Conservation (phyloP, 257 asterid species). For the Linaria vulgaris region DNA sequence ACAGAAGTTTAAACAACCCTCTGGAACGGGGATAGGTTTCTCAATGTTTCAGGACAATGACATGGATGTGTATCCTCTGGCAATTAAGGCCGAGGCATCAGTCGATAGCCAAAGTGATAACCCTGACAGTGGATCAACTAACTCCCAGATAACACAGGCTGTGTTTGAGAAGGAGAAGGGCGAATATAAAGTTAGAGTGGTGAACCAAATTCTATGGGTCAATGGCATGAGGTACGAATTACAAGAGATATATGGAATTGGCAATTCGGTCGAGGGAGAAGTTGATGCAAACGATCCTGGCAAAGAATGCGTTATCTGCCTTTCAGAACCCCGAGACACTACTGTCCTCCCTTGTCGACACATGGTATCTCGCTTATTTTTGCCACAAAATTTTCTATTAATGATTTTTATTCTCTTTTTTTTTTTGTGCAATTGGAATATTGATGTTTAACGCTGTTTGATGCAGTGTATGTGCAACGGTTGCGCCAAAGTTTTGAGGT, state of each 20-base stretch:
- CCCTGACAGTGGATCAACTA: conserved; percentile 41
- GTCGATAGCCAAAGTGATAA: conserved; percentile 36
- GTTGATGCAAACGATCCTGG: conserved; percentile 74
- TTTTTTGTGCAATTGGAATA: no score
- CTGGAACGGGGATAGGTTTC: conserved; percentile 84
- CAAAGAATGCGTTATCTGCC: conserved; percentile 91
- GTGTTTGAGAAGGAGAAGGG: conserved; percentile 80
- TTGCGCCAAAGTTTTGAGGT: conserved; percentile 91
- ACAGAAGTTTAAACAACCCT: conserved; percentile 83
- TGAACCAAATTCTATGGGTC: conserved; percentile 82
- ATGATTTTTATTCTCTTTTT: no score
- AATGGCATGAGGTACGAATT: conserved; percentile 81
- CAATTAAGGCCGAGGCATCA: conserved; percentile 76
- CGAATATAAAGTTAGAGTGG: conserved; percentile 65
- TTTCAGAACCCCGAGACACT: conserved; percentile 85
- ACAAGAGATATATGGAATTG: conserved; percentile 86
- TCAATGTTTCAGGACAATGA: conserved; percentile 61
- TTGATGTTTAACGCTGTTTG: conserved; percentile 7
- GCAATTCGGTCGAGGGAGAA: conserved; percentile 66
- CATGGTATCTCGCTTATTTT: conserved; percentile 53
- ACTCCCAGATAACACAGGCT: conserved; percentile 84
- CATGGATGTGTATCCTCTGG: conserved; percentile 70
- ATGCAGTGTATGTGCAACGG: conserved; percentile 99
- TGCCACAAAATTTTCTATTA: background rate
- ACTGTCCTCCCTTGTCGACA: conserved; percentile 95